Base-by-base conservation (phyloP, 73 alveolate species). In the Paramecium sexaurelia region DNA sequence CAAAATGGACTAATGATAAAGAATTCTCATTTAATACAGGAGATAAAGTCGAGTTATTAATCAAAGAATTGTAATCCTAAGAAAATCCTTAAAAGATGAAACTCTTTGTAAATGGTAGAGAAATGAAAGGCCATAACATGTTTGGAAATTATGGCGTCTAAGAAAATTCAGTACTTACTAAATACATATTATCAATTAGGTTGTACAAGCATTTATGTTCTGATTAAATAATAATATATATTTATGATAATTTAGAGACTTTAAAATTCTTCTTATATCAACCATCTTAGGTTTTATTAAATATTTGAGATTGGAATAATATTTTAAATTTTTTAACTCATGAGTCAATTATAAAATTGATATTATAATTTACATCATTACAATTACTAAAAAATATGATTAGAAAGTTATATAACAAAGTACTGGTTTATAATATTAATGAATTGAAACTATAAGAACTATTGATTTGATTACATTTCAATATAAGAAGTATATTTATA, bases 61-160 rank as follows among this genome's bases (percentile, higher is more conserved):
- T 32, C 6, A 45, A 78, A 17, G 40, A 78, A 78, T 29, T 78
- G 11, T 7, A 22, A 33, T 24, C 45, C 32, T 19, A 78, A 40
- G 68, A 78, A 71, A 37, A 71, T n/a, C 39, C 56, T 10, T 19
- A 22, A 24, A 78, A 78, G 19, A 40, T 43, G 68, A 37, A 61
- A 41, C 41, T 78, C 1, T 78, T 78, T 43, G 29, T 39, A 6
- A 41, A 39, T 78, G 90, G 90, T 39, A 78, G 71, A 40, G 90
- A 78, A 43, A 37, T 78, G 71, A 20, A 22, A 20, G 75, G 61
- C 19, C 90, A 78, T 43, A 32, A 78, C 15, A 29, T 29, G 90
- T 29, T 78, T 78, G 90, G 90, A 43, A 78, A 78, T 78, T 78
- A 78, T 78, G 90, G 90, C 0, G 90, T 78, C n/a, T 8, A 41